Percentiles rank a stretch among this genome's conserved stretches.
phyloP scores from a whole-genome alignment of 2,329 filamentous ascomycete species.

The Colletotrichum tropicale region DNA sequence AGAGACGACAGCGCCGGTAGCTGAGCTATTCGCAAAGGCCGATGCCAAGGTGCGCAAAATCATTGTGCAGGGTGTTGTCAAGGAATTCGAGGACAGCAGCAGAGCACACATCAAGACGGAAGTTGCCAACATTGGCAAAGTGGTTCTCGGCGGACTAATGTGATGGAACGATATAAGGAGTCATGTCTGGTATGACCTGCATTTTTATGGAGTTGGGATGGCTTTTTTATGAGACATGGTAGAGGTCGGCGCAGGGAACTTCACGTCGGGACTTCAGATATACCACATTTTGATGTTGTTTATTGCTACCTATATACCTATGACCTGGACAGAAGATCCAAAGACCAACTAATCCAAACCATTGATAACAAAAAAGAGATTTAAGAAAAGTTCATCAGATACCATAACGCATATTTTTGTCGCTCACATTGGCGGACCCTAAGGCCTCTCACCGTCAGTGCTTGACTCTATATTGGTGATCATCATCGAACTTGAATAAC shows the following conservation, averaged over 20 bases:
- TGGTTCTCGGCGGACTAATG: slow-evolving; percentile 88
- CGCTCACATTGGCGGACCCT: slow-evolving; percentile 25
- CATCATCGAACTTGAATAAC: slow-evolving; percentile 66
- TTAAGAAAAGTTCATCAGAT: slow-evolving; percentile 44
- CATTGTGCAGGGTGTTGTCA: slow-evolving; percentile 82
- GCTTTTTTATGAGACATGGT: neutral
- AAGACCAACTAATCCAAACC: neutral
- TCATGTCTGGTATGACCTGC: slow-evolving; percentile 6
- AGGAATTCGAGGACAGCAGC: slow-evolving; percentile 92
- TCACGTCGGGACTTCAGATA: neutral
- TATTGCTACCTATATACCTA: neutral
- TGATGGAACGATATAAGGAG: slow-evolving; percentile 30
- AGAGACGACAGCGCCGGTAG: slow-evolving; percentile 72
- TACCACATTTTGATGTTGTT: slow-evolving; percentile 5
- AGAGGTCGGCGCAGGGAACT: neutral
- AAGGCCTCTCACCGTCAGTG: slow-evolving; percentile 69
- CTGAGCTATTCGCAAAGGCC: slow-evolving; percentile 88
- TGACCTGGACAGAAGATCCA: neutral
- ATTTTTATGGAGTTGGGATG: slow-evolving; percentile 19
- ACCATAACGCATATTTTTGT: slow-evolving; percentile 49
- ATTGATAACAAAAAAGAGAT: slow-evolving; percentile 10
- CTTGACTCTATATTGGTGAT: slow-evolving; percentile 97
- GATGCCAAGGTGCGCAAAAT: slow-evolving; percentile 88
- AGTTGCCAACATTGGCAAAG: slow-evolving; percentile 83
- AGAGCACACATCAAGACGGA: slow-evolving; percentile 78